Conservation (phyloP, 2,329 filamentous ascomycete genomes). For the Thermoascus crustaceus region DNA sequence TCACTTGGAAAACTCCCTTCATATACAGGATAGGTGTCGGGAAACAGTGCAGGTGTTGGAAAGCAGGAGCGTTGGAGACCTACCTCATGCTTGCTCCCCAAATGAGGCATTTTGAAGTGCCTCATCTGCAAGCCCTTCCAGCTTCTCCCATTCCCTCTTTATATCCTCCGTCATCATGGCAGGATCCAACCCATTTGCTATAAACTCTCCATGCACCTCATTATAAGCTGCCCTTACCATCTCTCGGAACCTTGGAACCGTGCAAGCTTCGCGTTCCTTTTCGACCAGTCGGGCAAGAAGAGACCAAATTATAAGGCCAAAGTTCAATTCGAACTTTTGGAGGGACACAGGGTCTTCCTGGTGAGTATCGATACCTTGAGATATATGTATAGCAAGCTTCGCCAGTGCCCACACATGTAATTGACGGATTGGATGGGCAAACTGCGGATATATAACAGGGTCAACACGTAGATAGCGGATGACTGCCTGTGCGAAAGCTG, state of each 20-base stretch:
- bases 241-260: constrained; percentile 23
- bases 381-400: constrained; percentile 21
- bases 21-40: no score
- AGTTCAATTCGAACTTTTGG: constrained; percentile 19
- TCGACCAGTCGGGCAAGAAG: constrained; percentile 21
- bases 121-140: constrained; percentile 30
- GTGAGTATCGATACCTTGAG: constrained; percentile 15
- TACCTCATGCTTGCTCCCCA: not conserved
- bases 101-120: constrained; percentile 21
- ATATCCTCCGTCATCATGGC: constrained; percentile 15
- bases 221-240: constrained; percentile 18
- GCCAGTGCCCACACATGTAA: constrained; percentile 35
- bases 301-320: constrained; percentile 26
- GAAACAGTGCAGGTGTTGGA: no score
- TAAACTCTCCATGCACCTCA: constrained; percentile 21
- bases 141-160: constrained; percentile 41
- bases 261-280: constrained; percentile 17
- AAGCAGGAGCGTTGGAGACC: no score
- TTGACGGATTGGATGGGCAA: constrained; percentile 47
- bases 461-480: constrained; percentile 46
- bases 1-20: no score
- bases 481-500: constrained; percentile 44
- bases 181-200: constrained; percentile 19
- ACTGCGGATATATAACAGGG: constrained; percentile 42
- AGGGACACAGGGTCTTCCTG: constrained; percentile 12